Percentiles rank a stretch among this genome's conserved stretches.
These are phyloP conservation scores for Fomitopsis serialis DNA, from an alignment of 768 basidiomycete species.

Conservation along the genomic window DNA sequence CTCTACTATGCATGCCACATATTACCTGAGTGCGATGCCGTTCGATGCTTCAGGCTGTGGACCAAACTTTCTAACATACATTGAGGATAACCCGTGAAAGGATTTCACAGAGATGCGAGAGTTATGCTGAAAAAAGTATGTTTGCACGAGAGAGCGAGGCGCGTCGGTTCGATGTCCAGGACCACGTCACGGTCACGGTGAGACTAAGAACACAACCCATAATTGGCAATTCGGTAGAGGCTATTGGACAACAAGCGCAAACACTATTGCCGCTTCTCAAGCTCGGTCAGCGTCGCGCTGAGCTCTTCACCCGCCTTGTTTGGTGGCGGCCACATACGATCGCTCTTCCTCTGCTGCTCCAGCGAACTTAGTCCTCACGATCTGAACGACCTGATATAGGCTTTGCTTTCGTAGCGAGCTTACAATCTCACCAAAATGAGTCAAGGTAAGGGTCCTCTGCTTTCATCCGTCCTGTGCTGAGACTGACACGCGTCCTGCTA, in stretches of 20 bases:
- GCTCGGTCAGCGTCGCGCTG: neutral
- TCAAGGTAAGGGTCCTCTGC: slow-evolving; percentile 5
- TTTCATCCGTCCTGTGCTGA: slow-evolving; percentile 5
- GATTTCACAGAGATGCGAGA: too few relatives aligned
- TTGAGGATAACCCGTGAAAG: too few relatives aligned
- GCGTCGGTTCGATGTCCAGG: too few relatives aligned
- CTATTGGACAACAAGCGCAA: slow-evolving; percentile 9
- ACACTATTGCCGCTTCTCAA: slow-evolving; percentile 11
- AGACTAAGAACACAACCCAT: neutral
- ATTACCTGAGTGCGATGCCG: too few relatives aligned
- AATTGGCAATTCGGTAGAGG: neutral
- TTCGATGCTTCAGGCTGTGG: too few relatives aligned
- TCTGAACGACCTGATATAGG: neutral
- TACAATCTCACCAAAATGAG: slow-evolving; percentile 5
- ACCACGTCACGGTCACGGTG: too few relatives aligned
- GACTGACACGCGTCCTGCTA: slow-evolving; percentile 5
- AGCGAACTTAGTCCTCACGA: neutral
- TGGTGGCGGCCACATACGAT: neutral
- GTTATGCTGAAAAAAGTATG: too few relatives aligned
- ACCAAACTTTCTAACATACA: too few relatives aligned
- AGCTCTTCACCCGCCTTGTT: neutral
- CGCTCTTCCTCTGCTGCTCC: neutral
- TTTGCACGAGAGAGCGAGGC: too few relatives aligned
- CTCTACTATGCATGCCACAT: too few relatives aligned
- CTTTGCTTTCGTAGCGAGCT: too few relatives aligned